Evolutionary conservation across 768 basidiomycete species (phyloP), one percentile per base, ranked within the genome.

Genomic region (Cantharellus anzutake): DNA sequence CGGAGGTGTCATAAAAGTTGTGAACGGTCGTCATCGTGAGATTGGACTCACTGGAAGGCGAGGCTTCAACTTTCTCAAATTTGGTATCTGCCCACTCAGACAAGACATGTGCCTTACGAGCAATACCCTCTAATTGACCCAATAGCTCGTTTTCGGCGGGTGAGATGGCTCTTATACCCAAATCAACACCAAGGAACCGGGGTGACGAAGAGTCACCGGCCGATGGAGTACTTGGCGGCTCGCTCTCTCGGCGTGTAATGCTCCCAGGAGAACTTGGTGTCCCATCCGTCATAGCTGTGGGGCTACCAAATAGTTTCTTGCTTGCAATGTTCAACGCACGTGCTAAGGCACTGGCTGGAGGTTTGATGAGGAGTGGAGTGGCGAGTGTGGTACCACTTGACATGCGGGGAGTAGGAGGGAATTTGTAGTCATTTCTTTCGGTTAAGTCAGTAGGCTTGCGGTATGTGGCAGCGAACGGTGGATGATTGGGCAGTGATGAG

Each of bases 1-100:
- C 40, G 20, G 38, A n/a, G 37, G 16, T 5, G 34, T 48, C 52
- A 56, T 39, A 59, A 34, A 56, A 56, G 11, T n/a, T n/a, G 2
- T 16, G 58, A 41, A 11, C 35, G 42, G 35, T 11, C 41, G 38
- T 11, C 41, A 20, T 58, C 50, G 57, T 67, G 7, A 57, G 37
- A 57, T 40, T 1, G 41, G 35, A 57, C 40, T 37, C 35, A 76
- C 86, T 65, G 89, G 86, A 88, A 70, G 87, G 82, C 29, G 88
- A 86, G 41, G 86, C 74, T 69, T 89, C 89, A 37, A 91, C 85
- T 66, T 81, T 82, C 65, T 88, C 86, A 65, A 88, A 86, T 79
- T 96, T 84, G 75, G 91, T 86, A 64, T 98, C 94, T 29, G 87
- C 96, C 81, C 92, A 94, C 62, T 86, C 84, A 60, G 86, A 86